Percentiles rank a stretch among this genome's conserved stretches.
phyloP scores from a whole-genome alignment of 176 grass and related monocot genomes.

The Carex parvula region DNA sequence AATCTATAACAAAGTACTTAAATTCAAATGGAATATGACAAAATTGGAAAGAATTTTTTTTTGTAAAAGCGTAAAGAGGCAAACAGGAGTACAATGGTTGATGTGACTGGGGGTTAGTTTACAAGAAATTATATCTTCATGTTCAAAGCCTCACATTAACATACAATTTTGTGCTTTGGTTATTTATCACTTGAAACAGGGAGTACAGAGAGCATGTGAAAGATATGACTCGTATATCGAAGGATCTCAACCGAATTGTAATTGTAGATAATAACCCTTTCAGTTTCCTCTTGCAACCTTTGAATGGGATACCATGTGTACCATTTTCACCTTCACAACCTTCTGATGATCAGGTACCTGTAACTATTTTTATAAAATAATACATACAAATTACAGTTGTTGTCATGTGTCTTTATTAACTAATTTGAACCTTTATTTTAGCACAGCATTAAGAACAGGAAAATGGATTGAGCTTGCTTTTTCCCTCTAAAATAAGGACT shows the following conservation, averaged over 20 bases:
- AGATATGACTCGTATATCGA: slow-evolving; percentile 78
- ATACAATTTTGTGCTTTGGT: neutral
- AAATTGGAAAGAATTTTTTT: no score
- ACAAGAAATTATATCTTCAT: neutral
- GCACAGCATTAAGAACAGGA: neutral
- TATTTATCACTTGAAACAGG: slow-evolving; percentile 35
- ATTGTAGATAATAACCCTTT: slow-evolving; percentile 97
- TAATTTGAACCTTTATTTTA: slow-evolving; percentile 6
- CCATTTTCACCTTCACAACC: slow-evolving; percentile 80
- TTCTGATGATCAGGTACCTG: slow-evolving; percentile 66
- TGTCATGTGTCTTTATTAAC: neutral
- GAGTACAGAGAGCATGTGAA: slow-evolving; percentile 87
- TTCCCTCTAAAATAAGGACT: neutral
- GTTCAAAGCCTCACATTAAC: neutral
- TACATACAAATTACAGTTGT: neutral
- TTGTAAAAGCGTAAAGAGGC: neutral
- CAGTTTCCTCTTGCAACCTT: slow-evolving; percentile 85
- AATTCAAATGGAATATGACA: neutral
- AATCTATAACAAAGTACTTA: neutral
- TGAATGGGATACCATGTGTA: slow-evolving; percentile 87
- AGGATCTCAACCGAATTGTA: slow-evolving; percentile 66
- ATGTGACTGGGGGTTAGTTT: neutral
- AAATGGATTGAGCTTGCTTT: neutral
- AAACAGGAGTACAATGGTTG: neutral
- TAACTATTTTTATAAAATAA: neutral